Base-by-base conservation (phyloP, 179 eudicot species). In the Dionaea muscipula region DNA sequence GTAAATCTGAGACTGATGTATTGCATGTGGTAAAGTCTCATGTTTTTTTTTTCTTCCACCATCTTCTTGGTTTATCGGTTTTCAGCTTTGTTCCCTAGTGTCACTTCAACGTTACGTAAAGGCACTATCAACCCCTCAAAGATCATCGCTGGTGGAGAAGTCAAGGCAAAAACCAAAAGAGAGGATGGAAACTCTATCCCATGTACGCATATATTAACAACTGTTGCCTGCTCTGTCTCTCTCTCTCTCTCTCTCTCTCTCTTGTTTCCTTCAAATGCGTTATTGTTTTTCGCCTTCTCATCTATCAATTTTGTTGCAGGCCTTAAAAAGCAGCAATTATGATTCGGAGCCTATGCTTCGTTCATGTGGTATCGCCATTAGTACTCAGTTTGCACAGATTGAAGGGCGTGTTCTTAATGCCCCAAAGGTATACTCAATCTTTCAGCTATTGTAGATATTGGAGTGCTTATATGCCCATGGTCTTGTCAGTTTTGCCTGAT, bases 101-200 rank as follows among this genome's bases (percentile, higher is more conserved):
- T 80, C 95, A 4, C 68, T 85, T 57, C 95, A 85, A 80, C 78
- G 95, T 0, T 85, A 85, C 36, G 83, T 91, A 9, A 85, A 85
- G 53, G 66, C 95, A 26, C 60, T 85, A n/a, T 61, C 78, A 38
- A 76, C 79, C 8, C 64, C 76, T 56, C 90, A 88, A 58, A 51
- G 96, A 35, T 66, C 96, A 7, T 80, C 91, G 15, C 56, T 88
- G 13, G 96, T 88, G 49, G 96, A 88, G 75, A 88, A 88, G 35
- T 88, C 94, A 1, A 74, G 91, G 17, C 96, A 88, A 47, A 88
- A 88, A 69, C 96, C 96, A 0, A 85, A 78, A 48, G 94, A 88
- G 51, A 71, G 94, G 62, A 82, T 80, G 96, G 69, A 71, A n/a
- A 77, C 68, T 26, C 68, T 88, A 41, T 74, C 72, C 31, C 75